Evolutionary conservation across 306 rosid genomes (phyloP), one percentile per base, ranked within the genome.

Genomic region (Cucumis hystrix): DNA sequence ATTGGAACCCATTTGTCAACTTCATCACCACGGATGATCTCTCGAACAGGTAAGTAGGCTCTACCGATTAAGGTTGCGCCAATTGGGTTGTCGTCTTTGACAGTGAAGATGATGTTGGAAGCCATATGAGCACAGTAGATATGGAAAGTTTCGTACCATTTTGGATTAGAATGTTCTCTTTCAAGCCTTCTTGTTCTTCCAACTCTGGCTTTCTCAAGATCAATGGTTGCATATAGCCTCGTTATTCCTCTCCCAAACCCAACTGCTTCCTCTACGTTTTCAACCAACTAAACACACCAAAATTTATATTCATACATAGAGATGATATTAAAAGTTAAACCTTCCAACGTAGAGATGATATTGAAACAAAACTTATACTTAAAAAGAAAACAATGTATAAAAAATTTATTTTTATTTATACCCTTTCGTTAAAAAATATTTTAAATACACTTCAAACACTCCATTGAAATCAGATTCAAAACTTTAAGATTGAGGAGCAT

Each of bases 1-100:
- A 86, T 79, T 35, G 77, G 85, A 73, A 78, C 81, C 89, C 87
- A 83, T 51, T n/a, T 23, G 37, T 86, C 89, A 20, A 86, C 81
- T 86, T 83, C 87, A 41, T 86, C 82, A 11, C 85, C 87, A 17
- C 35, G 63, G 12, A 72, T 17, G 39, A 86, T 30, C 1, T 86
- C 82, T 39, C 59, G 58, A 59, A 83, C 85, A 9, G 83, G 82
- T 28, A 86, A 56, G 76, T 86, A 86, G 9, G 87, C 89, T 57
- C 85, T 72, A 79, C 89, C 89, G 25, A 86, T 86, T 43, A 83
- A 43, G 49, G 87, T 83, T 72, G 89, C 89, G 47, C 89, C 89
- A 23, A 86, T 81, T 17, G 87, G 82, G 25, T 83, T 86, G 71
- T 76, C 80, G 74, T 86, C 85, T 37, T 86, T 86, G 77, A 86